Percentiles rank a stretch among this genome's conserved stretches.
Evolutionary conservation across 495 filamentous ascomycete species (phyloP).

Genomic region (Trypethelium eluteriae): DNA sequence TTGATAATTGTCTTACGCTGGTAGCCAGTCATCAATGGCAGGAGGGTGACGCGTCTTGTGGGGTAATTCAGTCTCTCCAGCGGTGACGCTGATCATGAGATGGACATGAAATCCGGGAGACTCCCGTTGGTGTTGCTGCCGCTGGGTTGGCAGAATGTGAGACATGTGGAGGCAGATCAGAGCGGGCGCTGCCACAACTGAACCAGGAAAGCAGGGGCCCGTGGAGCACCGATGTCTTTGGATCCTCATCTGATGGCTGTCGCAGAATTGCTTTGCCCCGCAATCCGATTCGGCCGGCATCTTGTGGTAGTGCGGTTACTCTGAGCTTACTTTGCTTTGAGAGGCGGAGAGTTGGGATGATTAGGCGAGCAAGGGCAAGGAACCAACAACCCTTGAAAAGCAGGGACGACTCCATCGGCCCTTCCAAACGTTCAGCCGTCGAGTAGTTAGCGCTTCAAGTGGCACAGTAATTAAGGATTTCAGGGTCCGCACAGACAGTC

Average conservation of each 20-base stretch:
- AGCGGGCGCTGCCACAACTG: neutral
- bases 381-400: neutral
- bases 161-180: neutral
- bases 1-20: neutral
- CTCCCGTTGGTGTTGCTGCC: slow-evolving; percentile 3
- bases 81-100: neutral
- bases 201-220: too few species aligned
- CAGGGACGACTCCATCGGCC: neutral
- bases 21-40: neutral
- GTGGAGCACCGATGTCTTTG: too few species aligned
- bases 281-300: slow-evolving; percentile 4
- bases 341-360: neutral
- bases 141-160: neutral
- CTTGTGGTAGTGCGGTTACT: neutral
- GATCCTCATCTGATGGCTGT: neutral
- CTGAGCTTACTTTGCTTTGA: neutral
- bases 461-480: neutral
- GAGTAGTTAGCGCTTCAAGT: neutral
- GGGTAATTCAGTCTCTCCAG: neutral
- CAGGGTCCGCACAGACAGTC: neutral
- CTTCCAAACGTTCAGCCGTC: neutral
- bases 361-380: neutral
- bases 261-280: neutral
- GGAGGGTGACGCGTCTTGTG: neutral
- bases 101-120: neutral